Evolutionary conservation across 257 asterid genomes (phyloP).

Genomic region (Cynanchum wilfordii): DNA sequence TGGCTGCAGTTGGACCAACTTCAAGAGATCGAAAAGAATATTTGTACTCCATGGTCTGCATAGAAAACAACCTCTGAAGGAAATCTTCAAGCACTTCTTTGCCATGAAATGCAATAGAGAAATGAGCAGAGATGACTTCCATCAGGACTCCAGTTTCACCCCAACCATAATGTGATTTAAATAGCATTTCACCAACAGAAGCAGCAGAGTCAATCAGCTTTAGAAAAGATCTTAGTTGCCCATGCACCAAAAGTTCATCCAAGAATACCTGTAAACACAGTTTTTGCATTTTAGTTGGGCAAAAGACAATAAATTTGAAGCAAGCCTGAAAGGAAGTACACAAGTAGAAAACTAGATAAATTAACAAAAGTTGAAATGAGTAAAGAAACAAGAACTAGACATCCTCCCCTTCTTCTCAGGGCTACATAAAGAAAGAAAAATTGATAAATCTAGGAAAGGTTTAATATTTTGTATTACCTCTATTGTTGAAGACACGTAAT

Average conservation of each 20-base stretch:
- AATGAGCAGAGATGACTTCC: conserved; percentile 58
- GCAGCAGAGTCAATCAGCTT: conserved; percentile 39
- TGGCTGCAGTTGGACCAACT: conserved; percentile 51
- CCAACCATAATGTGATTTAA: conserved; percentile 26
- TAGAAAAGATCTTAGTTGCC: conserved; percentile 39
- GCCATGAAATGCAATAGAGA: conserved; percentile 54
- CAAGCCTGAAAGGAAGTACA: not conserved
- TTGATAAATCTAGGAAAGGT: not conserved
- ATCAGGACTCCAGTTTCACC: conserved; percentile 47
- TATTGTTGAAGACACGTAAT: conserved; percentile 43
- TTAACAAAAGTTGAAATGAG: not conserved
- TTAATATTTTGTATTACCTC: conserved; percentile 52
- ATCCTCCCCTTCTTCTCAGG: not conserved
- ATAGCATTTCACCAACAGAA: conserved; percentile 29
- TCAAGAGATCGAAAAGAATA: conserved; percentile 42
- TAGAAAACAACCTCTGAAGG: conserved; percentile 41
- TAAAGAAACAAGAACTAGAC: not conserved
- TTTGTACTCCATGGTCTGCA: conserved; percentile 27
- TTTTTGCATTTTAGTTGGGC: conserved; percentile 15
- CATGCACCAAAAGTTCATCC: conserved; percentile 67
- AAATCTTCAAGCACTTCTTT: conserved; percentile 43
- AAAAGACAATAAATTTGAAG: not conserved
- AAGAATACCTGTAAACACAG: conserved; percentile 51
- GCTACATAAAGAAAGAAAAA: not conserved
- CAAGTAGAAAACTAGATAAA: not conserved